Evolutionary conservation across 2,329 filamentous ascomycete genomes (phyloP), one percentile per base, ranked within the genome.

Genomic region (Colletotrichum scovillei): DNA sequence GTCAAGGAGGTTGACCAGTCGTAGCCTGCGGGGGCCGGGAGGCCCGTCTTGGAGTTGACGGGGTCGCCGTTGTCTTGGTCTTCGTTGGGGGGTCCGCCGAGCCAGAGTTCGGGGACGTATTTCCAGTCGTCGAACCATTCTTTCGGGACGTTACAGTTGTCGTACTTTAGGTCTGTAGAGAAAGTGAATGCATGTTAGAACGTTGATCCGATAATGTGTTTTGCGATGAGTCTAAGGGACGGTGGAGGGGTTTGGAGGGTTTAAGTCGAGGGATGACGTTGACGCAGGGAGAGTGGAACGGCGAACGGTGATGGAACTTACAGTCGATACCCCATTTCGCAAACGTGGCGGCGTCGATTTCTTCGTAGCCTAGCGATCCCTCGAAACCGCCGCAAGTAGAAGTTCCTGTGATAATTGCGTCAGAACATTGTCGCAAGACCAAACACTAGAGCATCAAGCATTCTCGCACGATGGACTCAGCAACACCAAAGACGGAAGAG

Each of bases 291-390:
- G 19, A 4, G 4, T 9, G 5, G 49, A 28, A 30, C 16, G 28
- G 19, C 16, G 26, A 53, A 46, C 58, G 60, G 16, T 19, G 28
- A 55, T 52, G 38, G 49, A 38, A 79, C 84, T 79, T 70, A 85
- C 82, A 91, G 77, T 91, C 89, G 68, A 92, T 84, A 3, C 87
- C 88, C 89, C 89, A 92, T 22, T 84, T 82, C 1, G 88, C 87
- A 77, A 89, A 92, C 0, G 88, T 87, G 55, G 85, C 79, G 1
- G 90, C 91, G 78, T 92, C 91, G 19, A 89, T 79, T 1, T 84
- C 79, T 76, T 93, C 91, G 75, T 88, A 86, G 1, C 88, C 90
- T 11, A 90, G 77, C 65, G 86, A 89, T 0, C 86, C 91, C 14
- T 88, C 86, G 76, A 90, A 91, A 5, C 86, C 86, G 1, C 85